Conservation (phyloP, 495 filamentous ascomycete species). For the Hyaloscypha hepaticicola region DNA sequence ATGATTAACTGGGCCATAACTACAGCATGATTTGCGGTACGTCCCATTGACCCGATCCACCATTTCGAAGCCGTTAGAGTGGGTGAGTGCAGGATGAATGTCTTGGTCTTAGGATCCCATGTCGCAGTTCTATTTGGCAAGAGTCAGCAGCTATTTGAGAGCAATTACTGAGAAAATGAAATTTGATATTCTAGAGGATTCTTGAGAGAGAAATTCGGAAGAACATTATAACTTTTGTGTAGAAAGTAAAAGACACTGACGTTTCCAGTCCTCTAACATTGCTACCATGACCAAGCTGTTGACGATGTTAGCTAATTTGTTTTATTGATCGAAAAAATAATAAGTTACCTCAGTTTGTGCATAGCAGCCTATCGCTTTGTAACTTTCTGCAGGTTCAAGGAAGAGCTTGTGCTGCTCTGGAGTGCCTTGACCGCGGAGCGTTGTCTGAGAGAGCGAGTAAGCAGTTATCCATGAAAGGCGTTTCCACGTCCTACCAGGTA, state of each 20-base stretch:
- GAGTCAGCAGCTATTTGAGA: background rate
- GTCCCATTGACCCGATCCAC: slow-evolving; percentile 75
- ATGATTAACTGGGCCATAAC: slow-evolving; percentile 73
- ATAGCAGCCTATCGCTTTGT: slow-evolving; percentile 72
- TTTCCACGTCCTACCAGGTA: slow-evolving; percentile 45
- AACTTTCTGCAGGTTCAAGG: slow-evolving; percentile 59
- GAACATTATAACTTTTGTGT: too few relatives aligned
- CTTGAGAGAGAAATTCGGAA: too few relatives aligned
- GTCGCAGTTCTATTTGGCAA: slow-evolving; percentile 48
- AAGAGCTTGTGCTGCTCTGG: slow-evolving; percentile 69
- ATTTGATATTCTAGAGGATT: too few relatives aligned
- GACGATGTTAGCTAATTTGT: background rate
- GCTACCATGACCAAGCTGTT: slow-evolving; percentile 62
- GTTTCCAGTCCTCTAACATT: slow-evolving; percentile 76
- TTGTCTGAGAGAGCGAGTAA: slow-evolving; percentile 43
- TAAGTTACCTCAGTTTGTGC: slow-evolving; percentile 60
- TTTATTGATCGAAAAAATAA: background rate
- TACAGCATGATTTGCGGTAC: slow-evolving; percentile 71
- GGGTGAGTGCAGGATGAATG: slow-evolving; percentile 68
- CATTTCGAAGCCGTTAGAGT: slow-evolving; percentile 69
- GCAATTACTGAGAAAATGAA: too few relatives aligned
- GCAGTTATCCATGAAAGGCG: slow-evolving; percentile 12
- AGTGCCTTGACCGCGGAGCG: slow-evolving; percentile 66
- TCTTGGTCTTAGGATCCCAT: slow-evolving; percentile 65
- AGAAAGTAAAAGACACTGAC: too few relatives aligned